phyloP scores from a whole-genome alignment of 805 yeast species.

The Ogataea trehalophila region DNA sequence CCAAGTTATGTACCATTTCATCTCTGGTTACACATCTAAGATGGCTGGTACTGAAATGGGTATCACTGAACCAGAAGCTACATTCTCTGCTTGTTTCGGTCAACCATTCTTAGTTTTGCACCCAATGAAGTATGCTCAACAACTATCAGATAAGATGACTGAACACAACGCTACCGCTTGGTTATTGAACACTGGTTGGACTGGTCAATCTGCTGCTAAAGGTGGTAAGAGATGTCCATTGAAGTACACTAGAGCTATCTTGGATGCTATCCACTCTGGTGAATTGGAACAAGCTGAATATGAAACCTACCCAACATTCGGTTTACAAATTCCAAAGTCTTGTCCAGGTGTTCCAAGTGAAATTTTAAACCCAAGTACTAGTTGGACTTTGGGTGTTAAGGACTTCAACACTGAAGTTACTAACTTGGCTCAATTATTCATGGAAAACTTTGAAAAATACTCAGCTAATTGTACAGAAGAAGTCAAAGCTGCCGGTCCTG shows the following conservation, averaged over 20 bases:
- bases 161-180: slow-evolving; percentile 89
- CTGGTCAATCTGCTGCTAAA: slow-evolving; percentile 83
- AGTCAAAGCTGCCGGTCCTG: slow-evolving; percentile 93
- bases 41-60: slow-evolving; percentile 99
- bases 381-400: slow-evolving; percentile 62
- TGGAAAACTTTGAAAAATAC: slow-evolving; percentile 83
- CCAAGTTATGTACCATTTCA: slow-evolving; percentile 98
- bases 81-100: slow-evolving; percentile 98
- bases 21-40: slow-evolving; percentile 97
- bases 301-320: slow-evolving; percentile 83
- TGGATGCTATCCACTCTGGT: slow-evolving; percentile 93
- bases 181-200: slow-evolving; percentile 98
- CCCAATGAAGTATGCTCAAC: slow-evolving; percentile 97
- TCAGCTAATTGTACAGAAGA: slow-evolving; percentile 76
- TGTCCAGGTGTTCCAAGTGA: slow-evolving; percentile 81
- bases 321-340: slow-evolving; percentile 78
- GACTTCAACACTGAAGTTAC: slow-evolving; percentile 52
- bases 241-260: slow-evolving; percentile 94
- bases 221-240: slow-evolving; percentile 98
- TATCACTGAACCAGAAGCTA: slow-evolving; percentile 96
- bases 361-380: slow-evolving; percentile 78
- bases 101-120: slow-evolving; percentile 98
- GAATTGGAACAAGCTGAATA: slow-evolving; percentile 72
- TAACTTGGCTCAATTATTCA: slow-evolving; percentile 70
- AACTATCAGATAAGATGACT: slow-evolving; percentile 88